Evolutionary conservation across 2,329 filamentous ascomycete genomes (phyloP), one percentile per base, ranked within the genome.

Genomic region (Fusarium sororula): DNA sequence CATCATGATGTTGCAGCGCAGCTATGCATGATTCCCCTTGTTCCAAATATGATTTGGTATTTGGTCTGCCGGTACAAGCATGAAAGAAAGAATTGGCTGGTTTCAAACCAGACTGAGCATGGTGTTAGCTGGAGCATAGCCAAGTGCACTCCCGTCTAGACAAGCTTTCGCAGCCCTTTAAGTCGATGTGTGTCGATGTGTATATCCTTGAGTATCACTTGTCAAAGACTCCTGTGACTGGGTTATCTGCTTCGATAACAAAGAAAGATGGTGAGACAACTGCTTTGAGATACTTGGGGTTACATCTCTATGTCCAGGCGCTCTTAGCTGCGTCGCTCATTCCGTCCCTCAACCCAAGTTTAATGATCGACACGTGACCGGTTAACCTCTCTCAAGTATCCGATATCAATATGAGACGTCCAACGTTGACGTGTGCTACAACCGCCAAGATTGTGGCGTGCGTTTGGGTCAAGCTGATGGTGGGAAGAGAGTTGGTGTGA

Each of bases 281-380:
- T 44, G 14, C 18, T 30, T n/a, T 26, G 14, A 56, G 44, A 42
- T 63, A 38, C 45, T n/a, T 48, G 37, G 51, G 51, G 56, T 55
- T 62, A 24, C 50, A 55, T 54, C 47, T 48, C 30, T 26, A 32
- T 61, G 50, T 48, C 37, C 26, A 37, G 50, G 48, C 28, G n/a
- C 14, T 65, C 66, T 72, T 73, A 58, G 67, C 63, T 69, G 42
- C 55, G 26, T 74, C 68, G 72, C 67, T 37, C 38, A 63, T 58
- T 61, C 71, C 71, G 67, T 37, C 42, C 35, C 42, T 56, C 35
- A 58, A 28, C 18, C 30, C 51, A 48, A 22, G 18, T n/a, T 38
- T 15, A n/a, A 35, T 17, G n/a, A 59, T 41, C 18, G 11, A 35
- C 71, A 73, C 71, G 70, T 74, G 71, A 73, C 66, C 54, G 70